phyloP scores from a whole-genome alignment of 345 rosid species.

The Syzygium jambos region DNA sequence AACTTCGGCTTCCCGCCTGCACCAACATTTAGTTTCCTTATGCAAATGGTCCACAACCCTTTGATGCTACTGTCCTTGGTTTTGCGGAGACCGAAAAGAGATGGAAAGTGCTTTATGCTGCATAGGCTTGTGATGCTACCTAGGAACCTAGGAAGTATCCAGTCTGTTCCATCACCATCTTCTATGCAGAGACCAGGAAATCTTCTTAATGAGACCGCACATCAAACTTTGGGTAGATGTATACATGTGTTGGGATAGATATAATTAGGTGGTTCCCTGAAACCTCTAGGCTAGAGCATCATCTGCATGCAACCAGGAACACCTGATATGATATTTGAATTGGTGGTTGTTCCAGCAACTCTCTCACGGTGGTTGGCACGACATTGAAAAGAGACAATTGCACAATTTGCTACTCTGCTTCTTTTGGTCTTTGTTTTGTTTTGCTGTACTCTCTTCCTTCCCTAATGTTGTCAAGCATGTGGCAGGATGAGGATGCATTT shows the following conservation, averaged over 20 bases:
- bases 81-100: neutral
- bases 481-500: constrained; percentile 84
- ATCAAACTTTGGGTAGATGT: neutral
- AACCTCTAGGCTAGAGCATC: neutral
- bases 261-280: neutral
- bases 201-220: neutral
- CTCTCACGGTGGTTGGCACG: neutral
- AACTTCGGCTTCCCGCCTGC: neutral
- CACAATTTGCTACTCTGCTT: neutral
- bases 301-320: neutral
- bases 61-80: neutral
- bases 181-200: neutral
- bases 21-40: neutral
- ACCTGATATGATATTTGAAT: neutral
- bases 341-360: neutral
- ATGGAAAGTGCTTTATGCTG: neutral
- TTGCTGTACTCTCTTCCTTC: neutral
- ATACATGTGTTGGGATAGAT: neutral
- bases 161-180: neutral
- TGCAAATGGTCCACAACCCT: neutral
- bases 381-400: neutral
- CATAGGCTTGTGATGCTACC: neutral
- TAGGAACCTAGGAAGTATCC: neutral
- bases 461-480: neutral
- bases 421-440: neutral